These are phyloP conservation scores for Globisporangium cystogenes DNA, from an alignment of 352 stramenopile genomes.

Conservation along the genomic window DNA sequence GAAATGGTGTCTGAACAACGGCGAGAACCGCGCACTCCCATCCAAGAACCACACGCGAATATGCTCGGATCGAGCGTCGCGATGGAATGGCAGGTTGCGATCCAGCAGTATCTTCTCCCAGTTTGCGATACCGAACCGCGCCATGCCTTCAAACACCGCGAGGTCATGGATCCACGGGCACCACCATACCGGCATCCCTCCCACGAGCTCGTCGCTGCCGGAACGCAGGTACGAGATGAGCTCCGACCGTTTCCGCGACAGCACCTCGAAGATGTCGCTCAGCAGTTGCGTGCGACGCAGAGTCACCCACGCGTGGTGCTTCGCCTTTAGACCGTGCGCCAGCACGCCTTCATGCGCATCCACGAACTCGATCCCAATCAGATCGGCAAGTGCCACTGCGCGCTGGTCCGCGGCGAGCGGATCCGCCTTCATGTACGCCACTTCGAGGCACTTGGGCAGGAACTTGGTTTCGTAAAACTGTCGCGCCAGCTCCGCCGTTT, in stretches of 20 bases:
- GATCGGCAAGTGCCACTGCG: slow-evolving; percentile 57
- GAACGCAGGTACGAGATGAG: slow-evolving; percentile 55
- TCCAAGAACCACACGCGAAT: slow-evolving; percentile 73
- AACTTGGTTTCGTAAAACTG: slow-evolving; percentile 75
- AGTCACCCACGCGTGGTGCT: slow-evolving; percentile 78
- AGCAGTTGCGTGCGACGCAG: slow-evolving; percentile 73
- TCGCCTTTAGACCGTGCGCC: slow-evolving; percentile 80
- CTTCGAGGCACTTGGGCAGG: slow-evolving; percentile 64
- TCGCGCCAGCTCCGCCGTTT: slow-evolving; percentile 52
- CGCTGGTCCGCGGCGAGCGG: slow-evolving; percentile 73
- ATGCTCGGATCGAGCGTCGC: slow-evolving; percentile 56
- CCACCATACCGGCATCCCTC: slow-evolving; percentile 86
- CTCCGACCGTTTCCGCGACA: slow-evolving; percentile 30
- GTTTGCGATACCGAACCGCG: slow-evolving; percentile 60
- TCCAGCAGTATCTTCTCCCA: slow-evolving; percentile 72
- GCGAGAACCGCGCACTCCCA: slow-evolving; percentile 38
- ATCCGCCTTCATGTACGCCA: slow-evolving; percentile 76
- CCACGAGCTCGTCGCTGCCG: slow-evolving; percentile 46
- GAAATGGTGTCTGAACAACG: slow-evolving; percentile 63
- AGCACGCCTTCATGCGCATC: slow-evolving; percentile 80
- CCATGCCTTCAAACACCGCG: slow-evolving; percentile 75
- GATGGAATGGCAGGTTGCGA: slow-evolving; percentile 69
- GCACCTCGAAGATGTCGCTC: slow-evolving; percentile 58
- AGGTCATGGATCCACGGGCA: slow-evolving; percentile 86
- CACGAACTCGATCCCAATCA: slow-evolving; percentile 85